Evolutionary conservation across 2,329 filamentous ascomycete species (phyloP), one percentile per base, ranked within the genome.

Genomic region (Knoxdaviesia capensis): DNA sequence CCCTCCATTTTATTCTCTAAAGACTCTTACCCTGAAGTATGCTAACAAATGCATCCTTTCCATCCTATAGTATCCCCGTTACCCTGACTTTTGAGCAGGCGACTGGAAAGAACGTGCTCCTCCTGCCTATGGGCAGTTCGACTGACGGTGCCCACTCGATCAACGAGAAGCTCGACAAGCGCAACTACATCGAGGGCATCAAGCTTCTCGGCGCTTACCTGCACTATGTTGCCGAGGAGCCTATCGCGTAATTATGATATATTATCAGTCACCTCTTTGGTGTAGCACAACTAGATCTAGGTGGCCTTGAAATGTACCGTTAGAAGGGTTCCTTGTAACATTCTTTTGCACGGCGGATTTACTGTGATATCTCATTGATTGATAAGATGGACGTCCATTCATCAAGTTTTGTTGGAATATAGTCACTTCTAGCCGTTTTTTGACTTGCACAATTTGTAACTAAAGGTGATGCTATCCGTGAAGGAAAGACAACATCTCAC

Each of bases 31-130:
- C 33, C 20, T 20, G 10, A 32, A n/a, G 31, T 3, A 28, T 41
- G 43, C 49, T 53, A 46, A 53, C 39, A 11, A 38, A 7, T 7
- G 11, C 38, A 44, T 33, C 36, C 11, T 36, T 31, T 28, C 10
- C 33, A 31, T 11, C 41, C 36, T 42, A 6, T 44, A 92, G 85
- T 61, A 98, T 98, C 52, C 90, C 90, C 4, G 85, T 98, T 41
- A 98, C 90, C 6, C 65, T 98, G 53, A 96, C 86, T 1, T 98
- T 98, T 57, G 90, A 98, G 67, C 78, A 94, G 65, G 87, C 90
- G 11, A 94, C 88, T 6, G 86, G 87, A 55, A 98, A 98, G 78
- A 98, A 96, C 55, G 88, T 96, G 36, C 66, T 98, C 44, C 67
- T 98, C 49, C 64, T 98, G 50, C 90, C 90, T 32, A 96, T 98